phyloP scores from a whole-genome alignment of 2,329 filamentous ascomycete genomes.

The Arthrobotrys iridis region DNA sequence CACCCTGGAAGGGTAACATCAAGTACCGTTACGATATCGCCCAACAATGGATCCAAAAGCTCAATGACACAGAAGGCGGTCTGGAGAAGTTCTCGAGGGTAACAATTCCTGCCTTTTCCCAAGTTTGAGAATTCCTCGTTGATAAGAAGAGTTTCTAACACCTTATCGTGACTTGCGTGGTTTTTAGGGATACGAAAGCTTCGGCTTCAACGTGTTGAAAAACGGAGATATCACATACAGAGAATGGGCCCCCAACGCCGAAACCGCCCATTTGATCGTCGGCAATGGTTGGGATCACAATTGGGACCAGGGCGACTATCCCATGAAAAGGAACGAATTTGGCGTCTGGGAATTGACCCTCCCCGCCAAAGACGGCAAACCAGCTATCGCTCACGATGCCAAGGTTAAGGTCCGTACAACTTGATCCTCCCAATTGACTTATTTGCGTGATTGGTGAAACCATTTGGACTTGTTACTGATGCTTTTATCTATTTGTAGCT shows the following conservation, averaged over 20 bases:
- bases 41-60: constrained; percentile 84
- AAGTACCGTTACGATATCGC: constrained; percentile 80
- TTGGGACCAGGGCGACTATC: constrained; percentile 84
- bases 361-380: constrained; percentile 76
- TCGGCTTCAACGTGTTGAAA: constrained; percentile 81
- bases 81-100: constrained; percentile 90
- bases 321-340: constrained; percentile 85
- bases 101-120: constrained; percentile 42
- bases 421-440: not conserved
- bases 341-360: constrained; percentile 87
- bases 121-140: not conserved
- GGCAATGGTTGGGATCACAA: constrained; percentile 67
- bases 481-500: constrained; percentile 68
- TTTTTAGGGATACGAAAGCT: constrained; percentile 80
- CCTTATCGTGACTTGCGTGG: constrained; percentile 8
- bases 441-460: not conserved
- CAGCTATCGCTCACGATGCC: constrained; percentile 88
- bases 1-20: constrained; percentile 81
- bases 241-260: constrained; percentile 95
- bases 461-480: not conserved
- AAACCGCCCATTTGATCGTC: constrained; percentile 81
- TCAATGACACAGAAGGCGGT: constrained; percentile 85
- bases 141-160: not conserved
- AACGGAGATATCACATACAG: constrained; percentile 89
- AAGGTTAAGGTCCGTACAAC: constrained; percentile 81